Base-by-base conservation (phyloP, 1,284 basidiomycete genomes). In the Leccinum solheimii region DNA sequence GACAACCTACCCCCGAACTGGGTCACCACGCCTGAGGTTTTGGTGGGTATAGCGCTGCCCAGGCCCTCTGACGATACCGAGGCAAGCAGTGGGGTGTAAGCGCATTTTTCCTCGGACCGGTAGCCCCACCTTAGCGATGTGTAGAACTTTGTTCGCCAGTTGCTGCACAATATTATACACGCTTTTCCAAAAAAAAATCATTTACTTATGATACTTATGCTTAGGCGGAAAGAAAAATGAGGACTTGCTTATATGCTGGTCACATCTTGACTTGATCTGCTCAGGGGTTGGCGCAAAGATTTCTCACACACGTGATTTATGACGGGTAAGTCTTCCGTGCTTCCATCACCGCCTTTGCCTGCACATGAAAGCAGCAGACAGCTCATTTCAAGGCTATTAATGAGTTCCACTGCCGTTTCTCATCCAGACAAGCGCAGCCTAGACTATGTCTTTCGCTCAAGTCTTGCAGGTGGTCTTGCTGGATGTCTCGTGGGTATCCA, bases 391-490 rank as follows among this genome's bases (percentile, higher is more conserved):
- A 62, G 56, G 55, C 43, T 53, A 67, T 75, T 67, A 55, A 73
- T 73, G 72, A 75, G 65, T 64, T 61, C 73, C 26, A 64, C 62
- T 66, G 64, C 57, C 56, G 55, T 84, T 71, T 73, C 77, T 48
- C 78, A 79, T 69, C 76, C 77, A 73, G 85, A 91, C 78, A 90
- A 83, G 75, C 83, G 86, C 71, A 88, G 82, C 72, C 82, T 91
- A 73, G 83, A 91, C 73, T 94, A 91, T 79, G 83, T 90, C 65
- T 71, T 91, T 65, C 87, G 90, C 68, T 92, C 91, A 52, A 93
- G 95, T 52, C 75, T 97, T 55, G 95, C 95, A 34, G 96, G 96
- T 60, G 96, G 96, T 43, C 79, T 97, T 58, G 95, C 96, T 32
- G 96, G 95, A 61, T 97, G 96, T 76, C 86, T 96, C 62, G 95